A percentile compares a stretch with the other conserved stretches of the same genome.
Evolutionary conservation across 192 early-diverging fungal species (phyloP).

Genomic region (Chytriomyces sp.): DNA sequence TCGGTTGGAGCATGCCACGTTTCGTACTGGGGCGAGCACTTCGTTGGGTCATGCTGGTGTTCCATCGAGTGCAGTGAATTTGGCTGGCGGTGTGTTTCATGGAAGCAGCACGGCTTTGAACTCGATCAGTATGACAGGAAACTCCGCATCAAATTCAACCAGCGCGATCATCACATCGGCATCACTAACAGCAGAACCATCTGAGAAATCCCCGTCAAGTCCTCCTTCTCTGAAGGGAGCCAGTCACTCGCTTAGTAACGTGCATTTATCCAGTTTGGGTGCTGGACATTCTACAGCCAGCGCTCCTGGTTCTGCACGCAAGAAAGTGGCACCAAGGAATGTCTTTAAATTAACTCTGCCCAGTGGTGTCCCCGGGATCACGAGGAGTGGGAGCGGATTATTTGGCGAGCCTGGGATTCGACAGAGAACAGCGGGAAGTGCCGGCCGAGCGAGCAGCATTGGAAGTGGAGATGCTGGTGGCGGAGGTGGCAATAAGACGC

Average conservation of each 20-base stretch:
- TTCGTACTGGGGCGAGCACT: slow-evolving; percentile 47
- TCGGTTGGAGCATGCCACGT: slow-evolving; percentile 78
- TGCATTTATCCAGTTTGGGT: too few species aligned
- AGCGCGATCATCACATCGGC: too few species aligned
- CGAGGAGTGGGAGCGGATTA: slow-evolving; percentile 14
- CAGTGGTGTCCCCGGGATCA: slow-evolving; percentile 15
- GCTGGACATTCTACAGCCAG: not conserved
- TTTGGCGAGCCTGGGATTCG: not conserved
- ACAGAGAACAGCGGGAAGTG: not conserved
- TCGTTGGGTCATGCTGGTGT: not conserved
- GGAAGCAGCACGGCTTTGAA: too few species aligned
- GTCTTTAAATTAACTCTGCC: slow-evolving; percentile 28
- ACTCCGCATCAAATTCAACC: too few species aligned
- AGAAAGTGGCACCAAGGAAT: slow-evolving; percentile 5
- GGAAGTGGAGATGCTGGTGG: not conserved
- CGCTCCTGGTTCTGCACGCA: not conserved
- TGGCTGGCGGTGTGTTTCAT: not conserved
- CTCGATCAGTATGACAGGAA: too few species aligned
- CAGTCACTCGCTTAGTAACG: too few species aligned
- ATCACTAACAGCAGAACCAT: too few species aligned
- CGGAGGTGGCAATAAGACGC: not conserved
- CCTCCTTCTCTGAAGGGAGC: too few species aligned
- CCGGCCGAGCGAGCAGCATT: not conserved
- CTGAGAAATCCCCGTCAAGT: too few species aligned
- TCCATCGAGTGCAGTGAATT: not conserved